These are phyloP conservation scores for Cymbopogon flexuosus DNA, from an alignment of 202 grass and related monocot genomes.

Conservation along the genomic window DNA sequence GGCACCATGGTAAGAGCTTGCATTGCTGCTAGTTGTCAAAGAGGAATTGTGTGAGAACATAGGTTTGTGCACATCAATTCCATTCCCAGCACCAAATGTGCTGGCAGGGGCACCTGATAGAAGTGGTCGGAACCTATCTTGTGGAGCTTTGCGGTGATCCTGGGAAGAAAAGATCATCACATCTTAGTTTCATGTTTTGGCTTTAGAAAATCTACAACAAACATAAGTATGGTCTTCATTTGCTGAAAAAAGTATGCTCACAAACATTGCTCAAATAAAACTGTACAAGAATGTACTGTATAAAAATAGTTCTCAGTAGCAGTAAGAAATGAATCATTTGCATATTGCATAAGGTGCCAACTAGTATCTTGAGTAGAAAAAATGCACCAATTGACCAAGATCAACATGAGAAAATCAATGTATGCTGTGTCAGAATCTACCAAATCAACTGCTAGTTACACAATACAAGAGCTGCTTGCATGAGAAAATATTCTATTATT, in stretches of 20 bases:
- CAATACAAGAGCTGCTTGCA: not conserved
- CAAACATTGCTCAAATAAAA: conserved; percentile 14
- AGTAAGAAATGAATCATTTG: not conserved
- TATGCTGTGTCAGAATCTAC: not conserved
- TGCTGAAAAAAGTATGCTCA: not conserved
- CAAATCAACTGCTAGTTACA: not conserved
- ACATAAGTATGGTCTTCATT: conserved; percentile 7
- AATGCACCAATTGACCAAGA: not conserved
- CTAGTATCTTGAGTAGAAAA: not conserved
- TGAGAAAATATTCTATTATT: conserved; percentile 13
- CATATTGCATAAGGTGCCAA: not conserved
- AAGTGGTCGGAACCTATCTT: conserved; percentile 93
- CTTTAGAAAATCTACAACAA: not conserved
- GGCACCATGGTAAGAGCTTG: conserved; percentile 55
- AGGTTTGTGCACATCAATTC: conserved; percentile 45
- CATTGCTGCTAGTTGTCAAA: conserved; percentile 64
- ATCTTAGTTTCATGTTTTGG: conserved; percentile 13
- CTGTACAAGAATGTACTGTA: not conserved
- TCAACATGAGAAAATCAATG: not conserved
- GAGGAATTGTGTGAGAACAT: conserved; percentile 61
- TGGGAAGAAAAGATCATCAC: conserved; percentile 43
- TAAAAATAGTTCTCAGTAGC: not conserved
- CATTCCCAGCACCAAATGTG: conserved; percentile 56
- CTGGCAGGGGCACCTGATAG: conserved; percentile 77
- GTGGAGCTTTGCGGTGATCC: conserved; percentile 80